phyloP scores from a whole-genome alignment of 352 stramenopile genomes.

The Globisporangium cystogenes region DNA sequence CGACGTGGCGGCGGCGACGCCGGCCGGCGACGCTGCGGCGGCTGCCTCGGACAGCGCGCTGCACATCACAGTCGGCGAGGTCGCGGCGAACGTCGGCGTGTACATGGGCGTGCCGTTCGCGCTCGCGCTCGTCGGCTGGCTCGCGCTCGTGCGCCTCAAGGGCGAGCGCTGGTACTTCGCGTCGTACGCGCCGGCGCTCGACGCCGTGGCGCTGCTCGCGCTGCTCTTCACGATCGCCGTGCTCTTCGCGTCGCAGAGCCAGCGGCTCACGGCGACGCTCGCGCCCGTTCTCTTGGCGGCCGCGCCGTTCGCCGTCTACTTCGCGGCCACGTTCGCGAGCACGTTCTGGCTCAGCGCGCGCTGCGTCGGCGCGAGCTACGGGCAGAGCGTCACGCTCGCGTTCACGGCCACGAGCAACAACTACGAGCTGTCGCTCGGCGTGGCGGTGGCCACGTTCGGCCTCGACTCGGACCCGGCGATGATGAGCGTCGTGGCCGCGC shows the following conservation, averaged over 20 bases:
- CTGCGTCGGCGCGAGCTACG: conserved; percentile 34
- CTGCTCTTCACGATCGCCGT: conserved; percentile 69
- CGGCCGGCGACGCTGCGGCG: no score
- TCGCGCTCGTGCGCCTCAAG: conserved; percentile 27
- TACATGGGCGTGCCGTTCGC: conserved; percentile 72
- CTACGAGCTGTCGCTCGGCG: conserved; percentile 70
- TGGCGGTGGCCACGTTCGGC: conserved; percentile 64
- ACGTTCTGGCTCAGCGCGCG: conserved; percentile 36
- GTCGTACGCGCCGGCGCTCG: conserved; percentile 33
- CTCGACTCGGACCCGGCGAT: conserved; percentile 60
- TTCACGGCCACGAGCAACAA: conserved; percentile 88
- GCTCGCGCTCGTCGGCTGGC: conserved; percentile 30
- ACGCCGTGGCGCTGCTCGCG: conserved; percentile 40
- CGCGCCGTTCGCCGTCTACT: conserved; percentile 62
- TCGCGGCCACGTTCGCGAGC: conserved; percentile 43
- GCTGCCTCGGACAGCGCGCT: conserved; percentile 17
- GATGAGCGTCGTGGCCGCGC: conserved; percentile 37
- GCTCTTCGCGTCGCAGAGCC: conserved; percentile 67
- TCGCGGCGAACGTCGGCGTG: conserved; percentile 51
- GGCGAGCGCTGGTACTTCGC: conserved; percentile 44
- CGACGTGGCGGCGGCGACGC: background rate
- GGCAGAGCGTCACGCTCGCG: conserved; percentile 38
- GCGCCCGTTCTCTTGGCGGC: conserved; percentile 51
- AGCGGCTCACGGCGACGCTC: conserved; percentile 47
- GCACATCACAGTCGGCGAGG: conserved; percentile 33